These are phyloP conservation scores for Funneliformis mosseae DNA, from an alignment of 192 early-diverging fungal species.

Conservation along the genomic window DNA sequence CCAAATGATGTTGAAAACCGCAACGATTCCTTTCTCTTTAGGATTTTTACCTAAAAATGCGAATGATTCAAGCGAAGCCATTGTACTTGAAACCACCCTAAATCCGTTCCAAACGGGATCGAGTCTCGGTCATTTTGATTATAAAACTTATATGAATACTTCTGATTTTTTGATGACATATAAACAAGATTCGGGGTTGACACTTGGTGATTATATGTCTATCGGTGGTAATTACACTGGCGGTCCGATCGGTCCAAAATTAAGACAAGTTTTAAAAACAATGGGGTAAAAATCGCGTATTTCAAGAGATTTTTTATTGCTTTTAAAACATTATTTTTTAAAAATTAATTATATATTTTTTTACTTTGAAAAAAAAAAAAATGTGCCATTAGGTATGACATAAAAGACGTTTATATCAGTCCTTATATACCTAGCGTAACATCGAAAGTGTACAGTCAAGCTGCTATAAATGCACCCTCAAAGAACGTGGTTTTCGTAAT, in stretches of 20 bases:
- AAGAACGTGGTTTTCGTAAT: no score
- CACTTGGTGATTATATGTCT: slow-evolving; percentile 23
- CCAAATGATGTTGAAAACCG: not conserved
- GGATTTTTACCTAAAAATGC: not conserved
- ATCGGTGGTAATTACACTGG: slow-evolving; percentile 5
- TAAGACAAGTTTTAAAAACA: slow-evolving; percentile 23
- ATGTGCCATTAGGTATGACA: not conserved
- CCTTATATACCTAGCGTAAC: not conserved
- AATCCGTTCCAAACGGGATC: slow-evolving; percentile 40
- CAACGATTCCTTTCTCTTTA: not conserved
- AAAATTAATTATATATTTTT: not conserved
- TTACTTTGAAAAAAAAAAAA: no score
- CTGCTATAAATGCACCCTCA: no score
- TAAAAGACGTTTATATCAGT: not conserved
- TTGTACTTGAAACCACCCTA: slow-evolving; percentile 41
- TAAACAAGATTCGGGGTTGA: slow-evolving; percentile 37
- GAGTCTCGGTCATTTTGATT: slow-evolving; percentile 43
- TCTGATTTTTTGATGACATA: slow-evolving; percentile 47
- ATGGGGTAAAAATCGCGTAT: slow-evolving; percentile 32
- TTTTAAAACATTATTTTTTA: not conserved
- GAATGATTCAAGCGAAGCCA: not conserved
- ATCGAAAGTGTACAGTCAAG: no score
- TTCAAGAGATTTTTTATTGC: no score
- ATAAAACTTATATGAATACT: slow-evolving; percentile 25
- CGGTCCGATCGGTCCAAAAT: slow-evolving; percentile 42